Conservation (phyloP, 768 basidiomycete species). For the Phylloporus scabripes region DNA sequence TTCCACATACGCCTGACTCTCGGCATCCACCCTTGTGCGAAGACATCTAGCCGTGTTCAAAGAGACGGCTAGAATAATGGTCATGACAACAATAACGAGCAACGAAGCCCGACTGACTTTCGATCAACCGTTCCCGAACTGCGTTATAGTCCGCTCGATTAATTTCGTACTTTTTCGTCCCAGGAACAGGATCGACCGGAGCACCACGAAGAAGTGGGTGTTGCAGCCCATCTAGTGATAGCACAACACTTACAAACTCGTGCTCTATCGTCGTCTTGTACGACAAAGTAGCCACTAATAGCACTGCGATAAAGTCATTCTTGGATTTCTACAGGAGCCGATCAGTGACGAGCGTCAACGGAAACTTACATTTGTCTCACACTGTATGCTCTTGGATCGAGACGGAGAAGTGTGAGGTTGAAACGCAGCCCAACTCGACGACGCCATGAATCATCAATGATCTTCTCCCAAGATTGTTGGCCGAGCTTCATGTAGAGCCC, state of each 20-base stretch:
- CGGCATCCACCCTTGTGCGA: constrained; percentile 24
- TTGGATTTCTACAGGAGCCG: constrained; percentile 35
- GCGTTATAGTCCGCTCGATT: constrained; percentile 27
- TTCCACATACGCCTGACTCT: constrained; percentile 37
- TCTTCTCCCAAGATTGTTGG: constrained; percentile 49
- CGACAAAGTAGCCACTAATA: constrained; percentile 50
- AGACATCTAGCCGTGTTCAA: constrained; percentile 38
- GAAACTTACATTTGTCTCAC: constrained; percentile 34
- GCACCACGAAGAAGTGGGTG: constrained; percentile 46
- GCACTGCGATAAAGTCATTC: constrained; percentile 47
- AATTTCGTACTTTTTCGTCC: constrained; percentile 28
- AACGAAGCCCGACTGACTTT: constrained; percentile 28
- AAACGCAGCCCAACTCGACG: constrained; percentile 60
- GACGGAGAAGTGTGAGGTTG: constrained; percentile 48
- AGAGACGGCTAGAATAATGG: constrained; percentile 38
- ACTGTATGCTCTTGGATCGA: constrained; percentile 56
- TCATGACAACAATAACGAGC: constrained; percentile 7
- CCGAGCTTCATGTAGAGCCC: constrained; percentile 47
- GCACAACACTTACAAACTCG: constrained; percentile 50
- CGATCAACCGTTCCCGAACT: constrained; percentile 35
- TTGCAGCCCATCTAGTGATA: constrained; percentile 50
- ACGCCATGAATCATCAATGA: constrained; percentile 46
- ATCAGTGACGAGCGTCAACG: neutral
- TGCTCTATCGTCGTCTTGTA: constrained; percentile 48
- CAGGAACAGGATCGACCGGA: constrained; percentile 21